Conservation (phyloP, 2,329 filamentous ascomycete genomes). For the Falciphora oryzae region DNA sequence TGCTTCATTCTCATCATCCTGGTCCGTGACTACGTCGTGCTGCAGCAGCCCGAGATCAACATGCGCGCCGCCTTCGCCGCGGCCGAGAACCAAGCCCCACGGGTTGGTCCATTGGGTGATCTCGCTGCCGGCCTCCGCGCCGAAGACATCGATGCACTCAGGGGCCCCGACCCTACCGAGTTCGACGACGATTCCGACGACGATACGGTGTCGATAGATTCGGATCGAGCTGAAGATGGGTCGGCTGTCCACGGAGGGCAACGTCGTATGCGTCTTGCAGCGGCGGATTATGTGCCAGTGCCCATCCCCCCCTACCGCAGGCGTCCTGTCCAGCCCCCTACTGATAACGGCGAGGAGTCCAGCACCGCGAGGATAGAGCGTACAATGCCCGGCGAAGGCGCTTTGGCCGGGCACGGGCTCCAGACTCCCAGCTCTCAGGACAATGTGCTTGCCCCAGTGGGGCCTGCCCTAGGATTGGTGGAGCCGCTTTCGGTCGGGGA, state of each 20-base stretch:
- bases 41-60: conserved; percentile 91
- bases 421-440: neutral
- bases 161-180: neutral
- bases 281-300: neutral
- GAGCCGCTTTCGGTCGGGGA: conserved; percentile 27
- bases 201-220: neutral
- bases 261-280: neutral
- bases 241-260: neutral
- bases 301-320: neutral
- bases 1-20: conserved; percentile 96
- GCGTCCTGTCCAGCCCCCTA: neutral
- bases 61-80: conserved; percentile 61
- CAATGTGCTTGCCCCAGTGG: neutral
- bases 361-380: neutral
- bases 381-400: neutral
- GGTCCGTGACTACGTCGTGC: conserved; percentile 95
- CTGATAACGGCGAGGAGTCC: conserved; percentile 1
- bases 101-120: neutral
- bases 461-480: neutral
- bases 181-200: neutral
- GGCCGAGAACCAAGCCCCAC: conserved; percentile 14
- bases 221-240: neutral
- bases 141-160: conserved; percentile 6
- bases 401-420: neutral
- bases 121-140: conserved; percentile 5